These are phyloP conservation scores for Metarhizium robertsii DNA, from an alignment of 2,329 filamentous ascomycete species.

Conservation along the genomic window DNA sequence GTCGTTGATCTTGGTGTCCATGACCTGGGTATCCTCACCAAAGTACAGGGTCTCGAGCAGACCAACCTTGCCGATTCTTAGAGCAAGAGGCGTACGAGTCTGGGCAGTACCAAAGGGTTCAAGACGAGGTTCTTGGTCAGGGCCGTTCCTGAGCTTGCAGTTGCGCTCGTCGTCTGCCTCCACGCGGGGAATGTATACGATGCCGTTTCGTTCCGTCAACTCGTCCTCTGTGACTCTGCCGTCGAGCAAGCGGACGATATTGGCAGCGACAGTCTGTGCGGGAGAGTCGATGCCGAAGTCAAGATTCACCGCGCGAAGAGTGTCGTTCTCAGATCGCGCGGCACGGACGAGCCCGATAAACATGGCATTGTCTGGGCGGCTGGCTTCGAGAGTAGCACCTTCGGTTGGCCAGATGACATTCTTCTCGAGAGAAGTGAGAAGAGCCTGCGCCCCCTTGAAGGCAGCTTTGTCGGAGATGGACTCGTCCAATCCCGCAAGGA, in stretches of 20 bases:
- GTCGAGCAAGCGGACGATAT: constrained; percentile 11
- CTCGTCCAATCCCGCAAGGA: constrained; percentile 13
- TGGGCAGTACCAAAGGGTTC: constrained; percentile 8
- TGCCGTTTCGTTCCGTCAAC: constrained; percentile 13
- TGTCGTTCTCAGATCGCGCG: constrained; percentile 11
- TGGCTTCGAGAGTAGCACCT: constrained; percentile 8
- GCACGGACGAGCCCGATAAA: constrained; percentile 9
- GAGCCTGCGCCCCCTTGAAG: constrained; percentile 12
- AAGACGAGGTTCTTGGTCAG: constrained; percentile 14
- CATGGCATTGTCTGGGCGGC: constrained; percentile 10
- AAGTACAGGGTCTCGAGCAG: constrained; percentile 20
- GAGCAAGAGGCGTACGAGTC: constrained; percentile 8
- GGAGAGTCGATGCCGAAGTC: constrained; percentile 8
- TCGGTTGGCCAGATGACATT: constrained; percentile 11
- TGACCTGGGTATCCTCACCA: constrained; percentile 13
- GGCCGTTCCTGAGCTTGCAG: constrained; percentile 14
- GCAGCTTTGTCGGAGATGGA: constrained; percentile 8
- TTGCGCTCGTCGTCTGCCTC: constrained; percentile 15
- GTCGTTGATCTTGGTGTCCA: constrained; percentile 7
- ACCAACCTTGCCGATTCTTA: constrained; percentile 13
- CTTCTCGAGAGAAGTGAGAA: constrained; percentile 11
- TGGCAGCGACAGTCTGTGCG: constrained; percentile 7
- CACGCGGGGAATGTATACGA: constrained; percentile 14
- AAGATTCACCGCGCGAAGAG: constrained; percentile 9
- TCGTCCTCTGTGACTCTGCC: constrained; percentile 13